phyloP scores from a whole-genome alignment of 176 grass and related monocot species.

The Tuctoria greenei region DNA sequence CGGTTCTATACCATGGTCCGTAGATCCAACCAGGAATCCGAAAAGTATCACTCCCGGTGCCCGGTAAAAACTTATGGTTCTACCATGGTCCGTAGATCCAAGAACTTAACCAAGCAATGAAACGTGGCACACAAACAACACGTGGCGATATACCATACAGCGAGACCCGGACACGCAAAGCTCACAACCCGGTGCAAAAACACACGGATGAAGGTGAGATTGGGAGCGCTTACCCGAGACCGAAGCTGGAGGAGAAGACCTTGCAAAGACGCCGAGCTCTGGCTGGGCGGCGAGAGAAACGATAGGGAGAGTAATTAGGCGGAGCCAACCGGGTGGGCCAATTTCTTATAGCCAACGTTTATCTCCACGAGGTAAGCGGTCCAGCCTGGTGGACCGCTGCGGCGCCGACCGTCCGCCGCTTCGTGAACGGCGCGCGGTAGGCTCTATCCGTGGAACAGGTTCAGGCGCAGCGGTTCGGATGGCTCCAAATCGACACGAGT shows the following conservation, averaged over 20 bases:
- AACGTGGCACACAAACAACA: neutral
- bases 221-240: constrained; percentile 25
- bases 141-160: neutral
- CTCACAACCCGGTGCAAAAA: neutral
- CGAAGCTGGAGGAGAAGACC: constrained; percentile 16
- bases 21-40: neutral
- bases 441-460: constrained; percentile 1
- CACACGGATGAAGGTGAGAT: neutral
- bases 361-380: neutral
- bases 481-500: neutral
- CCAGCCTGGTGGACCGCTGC: neutral
- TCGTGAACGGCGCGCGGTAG: neutral
- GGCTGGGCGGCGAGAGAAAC: neutral
- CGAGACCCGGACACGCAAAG: neutral
- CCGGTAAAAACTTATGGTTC: neutral
- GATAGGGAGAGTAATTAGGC: neutral
- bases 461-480: neutral
- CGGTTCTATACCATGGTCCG: no score
- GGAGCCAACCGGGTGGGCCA: neutral
- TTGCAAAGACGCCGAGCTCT: neutral
- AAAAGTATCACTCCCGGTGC: neutral
- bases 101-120: neutral
- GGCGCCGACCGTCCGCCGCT: neutral
- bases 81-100: constrained; percentile 31
- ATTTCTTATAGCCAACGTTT: constrained; percentile 34